Conservation (phyloP, 176 grass and related monocot species). For the Oryza australiensis region DNA sequence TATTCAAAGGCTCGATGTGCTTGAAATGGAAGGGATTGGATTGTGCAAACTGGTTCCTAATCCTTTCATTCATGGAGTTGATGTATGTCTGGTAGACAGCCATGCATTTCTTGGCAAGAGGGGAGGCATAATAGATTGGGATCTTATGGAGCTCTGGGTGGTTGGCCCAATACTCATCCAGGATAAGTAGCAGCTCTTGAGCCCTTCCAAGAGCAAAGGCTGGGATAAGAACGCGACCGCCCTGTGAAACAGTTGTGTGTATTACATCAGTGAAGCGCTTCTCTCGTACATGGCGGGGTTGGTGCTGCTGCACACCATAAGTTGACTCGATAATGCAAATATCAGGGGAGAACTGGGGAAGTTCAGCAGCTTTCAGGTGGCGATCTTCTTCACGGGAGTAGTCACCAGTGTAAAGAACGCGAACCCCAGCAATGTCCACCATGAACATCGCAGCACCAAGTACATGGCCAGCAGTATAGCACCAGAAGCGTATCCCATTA, state of each 20-base stretch:
- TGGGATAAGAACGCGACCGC: constrained; percentile 84
- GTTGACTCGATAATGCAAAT: constrained; percentile 95
- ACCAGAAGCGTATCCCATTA: constrained; percentile 99
- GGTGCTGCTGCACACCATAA: constrained; percentile 89
- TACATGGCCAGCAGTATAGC: constrained; percentile 95
- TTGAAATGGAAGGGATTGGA: constrained; percentile 94
- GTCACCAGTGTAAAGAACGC: constrained; percentile 90
- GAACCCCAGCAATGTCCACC: constrained; percentile 95
- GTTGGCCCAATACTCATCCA: constrained; percentile 95
- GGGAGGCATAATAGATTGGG: constrained; percentile 94
- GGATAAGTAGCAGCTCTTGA: constrained; percentile 85
- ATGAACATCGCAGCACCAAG: constrained; percentile 99
- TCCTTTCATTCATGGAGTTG: constrained; percentile 97
- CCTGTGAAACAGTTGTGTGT: constrained; percentile 77
- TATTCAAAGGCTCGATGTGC: constrained; percentile 84
- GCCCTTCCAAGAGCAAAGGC: constrained; percentile 94
- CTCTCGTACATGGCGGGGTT: constrained; percentile 68
- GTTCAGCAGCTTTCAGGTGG: constrained; percentile 81
- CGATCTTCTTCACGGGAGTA: constrained; percentile 95
- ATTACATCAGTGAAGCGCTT: constrained; percentile 92
- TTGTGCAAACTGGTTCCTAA: constrained; percentile 85
- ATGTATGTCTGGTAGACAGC: constrained; percentile 98
- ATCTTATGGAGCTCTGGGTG: constrained; percentile 93
- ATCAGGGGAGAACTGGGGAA: constrained; percentile 82
- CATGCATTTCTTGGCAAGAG: constrained; percentile 95